Evolutionary conservation across 495 filamentous ascomycete species (phyloP), one percentile per base, ranked within the genome.

Genomic region (Amphirosellinia nigrospora): DNA sequence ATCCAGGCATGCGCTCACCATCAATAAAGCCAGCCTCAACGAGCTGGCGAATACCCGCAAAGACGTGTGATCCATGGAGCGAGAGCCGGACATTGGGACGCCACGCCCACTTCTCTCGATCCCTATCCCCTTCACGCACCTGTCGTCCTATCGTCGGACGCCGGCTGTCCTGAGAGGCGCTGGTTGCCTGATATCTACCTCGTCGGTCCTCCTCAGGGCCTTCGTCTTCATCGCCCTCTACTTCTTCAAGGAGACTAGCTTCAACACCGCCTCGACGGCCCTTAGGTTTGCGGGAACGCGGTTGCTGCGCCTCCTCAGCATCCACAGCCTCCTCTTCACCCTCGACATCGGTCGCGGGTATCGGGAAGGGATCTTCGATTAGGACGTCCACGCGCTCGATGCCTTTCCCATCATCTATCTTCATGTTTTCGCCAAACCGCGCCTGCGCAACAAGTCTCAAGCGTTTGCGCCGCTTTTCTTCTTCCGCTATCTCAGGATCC

Each of bases 61-160:
- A 94, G n/a, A 97, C 88, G 75, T 97, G 92, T 0, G 83, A 73
- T 0, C 94, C 94, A 32, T 89, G 83, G 66, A 97, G 92, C 0
- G 86, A 87, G 0, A 96, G 72, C 13, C 88, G 86, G 0, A 96
- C 76, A 55, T 83, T 79, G 13, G 90, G 90, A 30, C 79, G 75
- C 83, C 87, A 92, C 9, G 70, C 72, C 34, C 78, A 75, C 15
- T 71, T 74, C 15, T 72, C 45, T 76, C 73, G 30, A 77, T 72
- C 23, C 68, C 76, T 1, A 77, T 76, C 36, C 45, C 66, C 6
- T 26, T 34, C 28, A 41, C 62, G 19, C n/a, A 43, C 28, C 59
- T 26, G 64, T 15, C 58, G 34, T 16, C 70, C 76, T 0, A 8
- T 45, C 1, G 5, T 32, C 4, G 19, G 48, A 55, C 23, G 5